These are phyloP conservation scores for Phytophthora syringae DNA, from an alignment of 352 stramenopile species.

Conservation along the genomic window DNA sequence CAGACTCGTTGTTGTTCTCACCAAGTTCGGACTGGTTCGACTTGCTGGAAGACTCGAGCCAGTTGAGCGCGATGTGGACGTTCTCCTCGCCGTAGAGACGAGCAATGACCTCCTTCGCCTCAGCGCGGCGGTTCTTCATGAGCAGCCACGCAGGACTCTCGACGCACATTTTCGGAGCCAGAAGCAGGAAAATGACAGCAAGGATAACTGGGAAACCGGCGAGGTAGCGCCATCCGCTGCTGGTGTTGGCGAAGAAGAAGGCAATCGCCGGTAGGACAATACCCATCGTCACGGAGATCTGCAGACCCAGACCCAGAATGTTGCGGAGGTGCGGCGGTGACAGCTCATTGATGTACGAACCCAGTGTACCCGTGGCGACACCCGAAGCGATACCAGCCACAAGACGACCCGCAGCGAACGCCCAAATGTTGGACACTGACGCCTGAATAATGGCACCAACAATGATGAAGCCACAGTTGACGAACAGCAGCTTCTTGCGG, in stretches of 20 bases:
- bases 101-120: conserved; percentile 37
- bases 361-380: conserved; percentile 32
- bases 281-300: conserved; percentile 54
- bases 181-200: conserved; percentile 43
- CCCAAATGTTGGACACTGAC: conserved; percentile 28
- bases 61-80: conserved; percentile 32
- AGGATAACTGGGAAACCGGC: conserved; percentile 48
- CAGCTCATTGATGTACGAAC: too few relatives aligned
- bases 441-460: conserved; percentile 40
- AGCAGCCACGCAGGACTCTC: conserved; percentile 45
- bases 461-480: conserved; percentile 45
- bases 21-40: conserved; percentile 17
- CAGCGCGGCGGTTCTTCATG: too few relatives aligned
- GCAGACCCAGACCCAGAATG: conserved; percentile 37
- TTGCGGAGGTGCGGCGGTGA: conserved; percentile 25
- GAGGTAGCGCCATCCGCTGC: conserved; percentile 45
- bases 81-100: conserved; percentile 42
- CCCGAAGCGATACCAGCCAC: conserved; percentile 32
- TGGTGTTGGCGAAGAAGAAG: conserved; percentile 67
- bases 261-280: conserved; percentile 52
- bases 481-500: conserved; percentile 29
- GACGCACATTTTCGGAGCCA: conserved; percentile 48
- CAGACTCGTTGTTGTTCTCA: conserved; percentile 29
- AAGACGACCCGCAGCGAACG: conserved; percentile 36
- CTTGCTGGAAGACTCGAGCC: conserved; percentile 35